Conservation (phyloP, 352 stramenopile species). For the Phytophthora pluvialis region DNA sequence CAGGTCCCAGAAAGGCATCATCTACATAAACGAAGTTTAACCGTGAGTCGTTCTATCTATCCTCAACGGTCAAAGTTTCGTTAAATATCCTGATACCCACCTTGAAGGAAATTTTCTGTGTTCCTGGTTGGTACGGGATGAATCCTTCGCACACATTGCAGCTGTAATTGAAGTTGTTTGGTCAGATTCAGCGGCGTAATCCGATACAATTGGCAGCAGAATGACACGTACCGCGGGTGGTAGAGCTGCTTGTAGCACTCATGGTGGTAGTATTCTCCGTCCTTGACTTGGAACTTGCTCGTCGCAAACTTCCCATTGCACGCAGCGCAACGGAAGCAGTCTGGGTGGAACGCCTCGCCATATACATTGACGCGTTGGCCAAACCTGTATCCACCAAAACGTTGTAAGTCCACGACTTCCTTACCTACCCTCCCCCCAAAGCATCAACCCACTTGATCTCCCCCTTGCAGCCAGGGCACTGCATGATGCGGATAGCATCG, state of each 20-base stretch:
- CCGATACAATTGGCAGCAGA: neutral
- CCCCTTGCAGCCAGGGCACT: conserved; percentile 33
- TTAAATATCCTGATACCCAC: conserved; percentile 18
- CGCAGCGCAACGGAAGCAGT: conserved; percentile 56
- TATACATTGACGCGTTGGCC: conserved; percentile 46
- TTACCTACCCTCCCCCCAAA: neutral
- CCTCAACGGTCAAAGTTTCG: neutral
- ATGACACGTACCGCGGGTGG: conserved; percentile 49
- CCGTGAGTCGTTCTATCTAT: neutral
- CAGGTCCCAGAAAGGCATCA: conserved; percentile 70
- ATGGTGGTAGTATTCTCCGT: conserved; percentile 70
- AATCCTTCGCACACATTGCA: conserved; percentile 70
- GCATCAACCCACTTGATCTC: conserved; percentile 38
- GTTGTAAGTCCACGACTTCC: neutral
- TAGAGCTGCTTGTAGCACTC: conserved; percentile 74
- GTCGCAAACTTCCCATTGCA: conserved; percentile 48
- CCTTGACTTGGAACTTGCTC: conserved; percentile 57
- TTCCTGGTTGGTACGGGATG: conserved; percentile 56
- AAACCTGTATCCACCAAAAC: conserved; percentile 22
- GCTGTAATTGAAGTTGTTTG: conserved; percentile 22
- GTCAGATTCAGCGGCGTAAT: conserved; percentile 8
- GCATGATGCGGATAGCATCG: conserved; percentile 33
- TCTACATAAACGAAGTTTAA: conserved; percentile 24
- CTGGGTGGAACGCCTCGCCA: conserved; percentile 50
- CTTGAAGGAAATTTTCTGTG: conserved; percentile 64